Evolutionary conservation across 768 basidiomycete genomes (phyloP).

Genomic region (Agaricus blazei): DNA sequence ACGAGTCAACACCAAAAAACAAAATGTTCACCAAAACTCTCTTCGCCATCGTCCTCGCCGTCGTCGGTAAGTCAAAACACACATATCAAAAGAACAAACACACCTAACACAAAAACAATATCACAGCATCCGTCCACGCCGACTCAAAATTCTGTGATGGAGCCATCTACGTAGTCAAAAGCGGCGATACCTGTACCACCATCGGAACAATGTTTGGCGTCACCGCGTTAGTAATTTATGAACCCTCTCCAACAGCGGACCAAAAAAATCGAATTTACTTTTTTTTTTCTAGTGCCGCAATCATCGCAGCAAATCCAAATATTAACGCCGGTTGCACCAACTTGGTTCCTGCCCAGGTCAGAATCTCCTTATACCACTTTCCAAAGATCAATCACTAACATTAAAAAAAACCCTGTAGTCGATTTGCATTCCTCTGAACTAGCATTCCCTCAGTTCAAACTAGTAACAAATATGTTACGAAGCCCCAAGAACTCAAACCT

Average conservation of each 20-base stretch:
- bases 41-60: not conserved
- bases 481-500: too few species aligned
- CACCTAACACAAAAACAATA: not conserved
- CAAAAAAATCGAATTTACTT: not conserved
- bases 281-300: not conserved
- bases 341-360: not conserved
- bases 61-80: not conserved
- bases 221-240: not conserved
- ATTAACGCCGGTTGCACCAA: not conserved
- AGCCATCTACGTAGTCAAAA: not conserved
- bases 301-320: not conserved
- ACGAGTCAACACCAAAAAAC: not conserved
- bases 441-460: too few species aligned
- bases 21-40: not conserved
- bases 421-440: too few species aligned
- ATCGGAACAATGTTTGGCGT: not conserved
- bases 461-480: too few species aligned
- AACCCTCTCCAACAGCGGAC: too few species aligned
- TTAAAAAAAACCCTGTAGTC: too few species aligned
- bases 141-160: not conserved
- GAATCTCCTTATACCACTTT: not conserved
- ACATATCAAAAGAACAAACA: not conserved
- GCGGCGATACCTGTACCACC: not conserved
- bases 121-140: not conserved
- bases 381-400: too few species aligned